phyloP scores from a whole-genome alignment of 164 flowering plant genomes.

The Vitis riparia region DNA sequence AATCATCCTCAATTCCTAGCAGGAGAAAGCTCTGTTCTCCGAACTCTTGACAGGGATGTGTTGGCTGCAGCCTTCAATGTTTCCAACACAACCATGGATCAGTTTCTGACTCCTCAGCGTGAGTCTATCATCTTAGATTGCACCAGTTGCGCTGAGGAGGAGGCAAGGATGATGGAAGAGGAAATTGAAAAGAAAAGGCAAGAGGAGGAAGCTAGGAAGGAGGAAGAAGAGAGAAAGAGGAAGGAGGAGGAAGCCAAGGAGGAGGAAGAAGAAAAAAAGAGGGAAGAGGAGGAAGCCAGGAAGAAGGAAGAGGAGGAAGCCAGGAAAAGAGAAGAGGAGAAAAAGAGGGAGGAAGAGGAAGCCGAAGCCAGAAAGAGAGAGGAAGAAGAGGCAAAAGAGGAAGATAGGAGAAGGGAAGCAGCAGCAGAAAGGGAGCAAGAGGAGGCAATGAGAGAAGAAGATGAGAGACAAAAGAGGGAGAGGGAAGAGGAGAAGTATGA shows the following conservation, averaged over 20 bases:
- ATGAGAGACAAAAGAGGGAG: not conserved
- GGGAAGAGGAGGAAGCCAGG: constrained; percentile 9
- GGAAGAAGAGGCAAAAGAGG: not conserved
- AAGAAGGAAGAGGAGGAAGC: constrained; percentile 13
- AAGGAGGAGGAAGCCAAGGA: constrained; percentile 5
- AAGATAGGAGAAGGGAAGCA: not conserved
- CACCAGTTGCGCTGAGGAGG: constrained; percentile 84
- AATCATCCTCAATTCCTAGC: constrained; percentile 79
- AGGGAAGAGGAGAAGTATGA: not conserved
- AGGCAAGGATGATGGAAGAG: constrained; percentile 49
- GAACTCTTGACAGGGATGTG: constrained; percentile 34
- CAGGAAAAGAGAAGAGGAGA: constrained; percentile 4
- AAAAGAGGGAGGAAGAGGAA: constrained; percentile 3
- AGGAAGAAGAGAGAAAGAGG: constrained; percentile 11
- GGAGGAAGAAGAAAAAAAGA: not conserved
- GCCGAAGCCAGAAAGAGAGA: not conserved
- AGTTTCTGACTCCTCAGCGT: constrained; percentile 39
- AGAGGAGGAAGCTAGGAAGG: constrained; percentile 17
- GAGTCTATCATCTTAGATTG: constrained; percentile 65
- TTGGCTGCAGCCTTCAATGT: constrained; percentile 60
- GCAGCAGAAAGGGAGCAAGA: not conserved
- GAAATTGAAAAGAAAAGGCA: constrained; percentile 36
- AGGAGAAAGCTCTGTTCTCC: constrained; percentile 67
- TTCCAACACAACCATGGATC: constrained; percentile 32
- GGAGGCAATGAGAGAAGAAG: constrained; percentile 2